Conservation (phyloP, 768 basidiomycete species). For the Rossbeevera mucosa region DNA sequence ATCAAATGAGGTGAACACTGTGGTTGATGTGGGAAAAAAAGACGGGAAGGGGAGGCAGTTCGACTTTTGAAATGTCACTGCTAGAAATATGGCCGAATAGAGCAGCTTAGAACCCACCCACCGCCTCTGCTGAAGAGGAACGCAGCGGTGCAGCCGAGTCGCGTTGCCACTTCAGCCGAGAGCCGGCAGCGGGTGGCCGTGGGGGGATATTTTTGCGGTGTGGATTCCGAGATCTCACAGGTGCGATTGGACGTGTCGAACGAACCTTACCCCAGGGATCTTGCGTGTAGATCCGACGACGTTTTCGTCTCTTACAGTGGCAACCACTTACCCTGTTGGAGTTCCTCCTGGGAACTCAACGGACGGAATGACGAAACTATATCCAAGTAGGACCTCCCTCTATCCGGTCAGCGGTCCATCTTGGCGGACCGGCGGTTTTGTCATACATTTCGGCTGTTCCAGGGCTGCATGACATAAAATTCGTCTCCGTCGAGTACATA, state of each 20-base stretch:
- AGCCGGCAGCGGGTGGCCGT: slow-evolving; percentile 7
- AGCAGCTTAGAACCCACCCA: slow-evolving; percentile 7
- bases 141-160: slow-evolving; percentile 11
- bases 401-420: slow-evolving; percentile 14
- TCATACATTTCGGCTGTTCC: slow-evolving; percentile 3
- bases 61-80: background rate
- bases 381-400: background rate
- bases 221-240: slow-evolving; percentile 15
- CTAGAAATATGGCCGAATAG: background rate
- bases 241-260: slow-evolving; percentile 4
- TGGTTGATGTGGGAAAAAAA: background rate
- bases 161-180: slow-evolving; percentile 6
- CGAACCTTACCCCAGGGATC: slow-evolving; percentile 11
- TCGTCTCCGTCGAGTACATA: slow-evolving; percentile 7
- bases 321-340: background rate
- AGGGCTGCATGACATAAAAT: slow-evolving; percentile 4
- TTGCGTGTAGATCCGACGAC: slow-evolving; percentile 17
- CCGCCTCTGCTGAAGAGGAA: slow-evolving; percentile 6
- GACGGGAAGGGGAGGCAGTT: background rate
- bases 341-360: background rate
- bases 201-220: slow-evolving; percentile 8
- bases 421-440: slow-evolving; percentile 19
- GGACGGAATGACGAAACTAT: background rate
- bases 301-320: slow-evolving; percentile 2
- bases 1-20: background rate